Percentiles rank a stretch among this genome's conserved stretches.
Conservation (phyloP, 345 rosid species). For the Turritis glabra region DNA sequence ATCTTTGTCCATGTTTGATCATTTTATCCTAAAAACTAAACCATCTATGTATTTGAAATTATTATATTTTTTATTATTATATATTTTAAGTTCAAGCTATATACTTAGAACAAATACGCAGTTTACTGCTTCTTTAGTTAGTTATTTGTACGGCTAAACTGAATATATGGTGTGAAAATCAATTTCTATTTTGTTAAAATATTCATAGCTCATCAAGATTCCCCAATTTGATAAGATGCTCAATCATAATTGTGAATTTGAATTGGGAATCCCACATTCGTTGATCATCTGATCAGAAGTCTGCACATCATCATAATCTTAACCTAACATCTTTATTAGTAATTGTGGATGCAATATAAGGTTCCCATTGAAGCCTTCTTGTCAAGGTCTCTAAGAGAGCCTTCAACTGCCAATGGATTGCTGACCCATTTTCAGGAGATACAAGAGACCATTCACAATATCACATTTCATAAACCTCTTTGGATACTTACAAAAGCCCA, state of each 20-base stretch:
- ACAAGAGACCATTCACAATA: not conserved
- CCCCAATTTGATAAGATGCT: slow-evolving; percentile 61
- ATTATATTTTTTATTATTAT: too few species aligned
- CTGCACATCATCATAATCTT: slow-evolving; percentile 47
- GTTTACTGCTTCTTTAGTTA: too few species aligned
- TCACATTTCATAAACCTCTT: not conserved
- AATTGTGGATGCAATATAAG: not conserved
- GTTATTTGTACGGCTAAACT: too few species aligned
- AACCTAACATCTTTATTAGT: too few species aligned
- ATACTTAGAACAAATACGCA: too few species aligned
- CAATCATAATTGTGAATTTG: slow-evolving; percentile 72
- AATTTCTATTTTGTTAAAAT: slow-evolving; percentile 35
- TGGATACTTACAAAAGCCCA: not conserved
- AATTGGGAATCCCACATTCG: slow-evolving; percentile 78
- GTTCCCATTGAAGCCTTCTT: not conserved
- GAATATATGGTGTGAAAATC: too few species aligned
- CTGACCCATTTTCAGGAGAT: not conserved
- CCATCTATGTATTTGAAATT: too few species aligned
- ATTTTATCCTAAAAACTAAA: too few species aligned
- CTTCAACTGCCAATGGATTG: not conserved
- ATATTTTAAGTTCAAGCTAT: too few species aligned
- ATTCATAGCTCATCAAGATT: slow-evolving; percentile 64
- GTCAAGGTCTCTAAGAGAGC: not conserved
- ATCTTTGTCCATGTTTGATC: too few species aligned
- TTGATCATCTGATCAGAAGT: slow-evolving; percentile 54